phyloP scores from a whole-genome alignment of 176 grass and related monocot genomes.

The Ensete glaucum region DNA sequence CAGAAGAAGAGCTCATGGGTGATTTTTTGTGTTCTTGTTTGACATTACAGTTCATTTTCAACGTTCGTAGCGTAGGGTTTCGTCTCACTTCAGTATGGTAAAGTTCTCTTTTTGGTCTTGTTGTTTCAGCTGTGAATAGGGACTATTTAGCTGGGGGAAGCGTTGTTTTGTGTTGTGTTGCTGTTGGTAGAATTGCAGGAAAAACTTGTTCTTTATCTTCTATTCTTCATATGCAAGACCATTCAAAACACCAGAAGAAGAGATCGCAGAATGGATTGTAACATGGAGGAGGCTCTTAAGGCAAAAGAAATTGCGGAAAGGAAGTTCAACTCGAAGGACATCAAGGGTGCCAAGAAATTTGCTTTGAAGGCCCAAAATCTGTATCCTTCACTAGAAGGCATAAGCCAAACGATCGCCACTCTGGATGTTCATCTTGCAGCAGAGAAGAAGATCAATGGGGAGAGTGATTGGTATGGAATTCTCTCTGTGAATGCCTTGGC shows the following conservation, averaged over 20 bases:
- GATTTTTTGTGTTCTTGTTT: not conserved
- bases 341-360: constrained; percentile 59
- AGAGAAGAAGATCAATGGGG: constrained; percentile 56
- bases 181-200: not conserved
- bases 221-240: not conserved
- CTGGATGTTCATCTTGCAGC: constrained; percentile 82
- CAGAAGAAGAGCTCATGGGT: not conserved
- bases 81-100: not conserved
- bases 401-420: constrained; percentile 71
- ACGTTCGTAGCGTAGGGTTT: not conserved
- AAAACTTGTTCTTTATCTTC: not conserved
- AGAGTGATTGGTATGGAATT: constrained; percentile 83
- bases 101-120: not conserved
- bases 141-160: not conserved
- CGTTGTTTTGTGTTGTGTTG: not conserved
- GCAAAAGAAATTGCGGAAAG: constrained; percentile 60
- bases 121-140: not conserved
- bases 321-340: constrained; percentile 53
- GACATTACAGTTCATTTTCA: not conserved
- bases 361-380: constrained; percentile 79
- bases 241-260: not conserved
- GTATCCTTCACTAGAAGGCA: constrained; percentile 73
- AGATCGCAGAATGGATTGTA: constrained; percentile 38
- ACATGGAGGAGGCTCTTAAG: constrained; percentile 66
- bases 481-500: constrained; percentile 48